Evolutionary conservation across 306 rosid species (phyloP).

Genomic region (Purshia tridentata): DNA sequence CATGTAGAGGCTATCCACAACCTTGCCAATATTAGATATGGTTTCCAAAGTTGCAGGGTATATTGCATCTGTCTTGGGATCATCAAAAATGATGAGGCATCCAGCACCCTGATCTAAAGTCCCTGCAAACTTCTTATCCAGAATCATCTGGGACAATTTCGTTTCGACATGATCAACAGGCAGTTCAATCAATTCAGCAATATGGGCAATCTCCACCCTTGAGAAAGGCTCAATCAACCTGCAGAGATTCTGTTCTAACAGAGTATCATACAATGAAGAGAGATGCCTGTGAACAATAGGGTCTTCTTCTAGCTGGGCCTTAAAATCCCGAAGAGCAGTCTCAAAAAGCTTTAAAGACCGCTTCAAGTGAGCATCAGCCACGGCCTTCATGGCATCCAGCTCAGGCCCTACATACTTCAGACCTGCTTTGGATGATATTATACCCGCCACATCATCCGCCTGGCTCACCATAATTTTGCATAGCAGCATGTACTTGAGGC

Average conservation of each 20-base stretch:
- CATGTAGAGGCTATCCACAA: conserved; percentile 85
- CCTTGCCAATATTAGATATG: conserved; percentile 81
- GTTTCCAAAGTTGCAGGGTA: conserved; percentile 74
- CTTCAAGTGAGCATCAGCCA: conserved; percentile 90
- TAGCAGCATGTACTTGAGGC: conserved; percentile 89
- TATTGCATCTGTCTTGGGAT: conserved; percentile 47
- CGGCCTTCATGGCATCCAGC: conserved; percentile 97
- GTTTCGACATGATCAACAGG: conserved; percentile 52
- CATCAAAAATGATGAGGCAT: conserved; percentile 47
- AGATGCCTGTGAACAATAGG: conserved; percentile 96
- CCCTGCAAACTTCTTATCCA: conserved; percentile 62
- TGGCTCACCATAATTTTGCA: conserved; percentile 93
- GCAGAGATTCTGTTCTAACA: conserved; percentile 91
- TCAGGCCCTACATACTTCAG: conserved; percentile 81
- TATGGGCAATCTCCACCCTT: conserved; percentile 86
- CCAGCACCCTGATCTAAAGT: conserved; percentile 96
- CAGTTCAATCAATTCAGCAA: conserved; percentile 85
- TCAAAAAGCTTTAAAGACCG: conserved; percentile 85
- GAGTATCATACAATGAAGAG: conserved; percentile 77
- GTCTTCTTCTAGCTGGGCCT: conserved; percentile 90
- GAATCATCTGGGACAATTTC: conserved; percentile 51
- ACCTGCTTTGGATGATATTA: conserved; percentile 88
- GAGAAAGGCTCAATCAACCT: conserved; percentile 93
- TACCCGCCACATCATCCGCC: conserved; percentile 87
- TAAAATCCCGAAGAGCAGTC: conserved; percentile 67